Evolutionary conservation across 495 filamentous ascomycete genomes (phyloP).

Genomic region (Sordaria brevicollis): DNA sequence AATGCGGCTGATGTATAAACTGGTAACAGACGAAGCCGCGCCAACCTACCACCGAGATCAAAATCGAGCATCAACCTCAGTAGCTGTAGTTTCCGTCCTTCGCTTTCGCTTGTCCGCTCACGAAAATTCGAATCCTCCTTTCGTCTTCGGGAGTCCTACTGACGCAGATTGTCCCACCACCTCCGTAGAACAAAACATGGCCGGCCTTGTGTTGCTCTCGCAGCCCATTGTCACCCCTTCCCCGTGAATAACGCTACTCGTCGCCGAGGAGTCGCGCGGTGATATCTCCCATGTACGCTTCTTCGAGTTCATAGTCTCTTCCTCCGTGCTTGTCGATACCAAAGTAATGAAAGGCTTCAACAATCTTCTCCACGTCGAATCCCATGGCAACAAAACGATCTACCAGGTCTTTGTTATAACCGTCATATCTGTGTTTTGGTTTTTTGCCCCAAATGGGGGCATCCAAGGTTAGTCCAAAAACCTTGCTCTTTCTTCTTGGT

Average conservation of each 20-base stretch:
- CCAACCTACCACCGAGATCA: background rate
- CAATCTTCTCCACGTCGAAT: slow-evolving; percentile 81
- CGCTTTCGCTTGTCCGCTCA: background rate
- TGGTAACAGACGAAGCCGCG: background rate
- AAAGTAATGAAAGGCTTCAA: slow-evolving; percentile 71
- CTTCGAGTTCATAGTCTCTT: slow-evolving; percentile 73
- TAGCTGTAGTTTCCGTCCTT: background rate
- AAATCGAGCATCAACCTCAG: background rate
- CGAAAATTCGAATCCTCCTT: background rate
- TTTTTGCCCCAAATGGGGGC: background rate
- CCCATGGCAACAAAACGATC: slow-evolving; percentile 91
- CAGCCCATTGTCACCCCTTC: background rate
- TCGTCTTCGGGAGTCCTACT: background rate
- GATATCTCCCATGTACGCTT: slow-evolving; percentile 81
- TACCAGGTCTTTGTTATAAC: slow-evolving; percentile 78
- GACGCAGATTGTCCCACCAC: background rate
- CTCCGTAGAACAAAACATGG: background rate
- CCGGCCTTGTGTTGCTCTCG: background rate
- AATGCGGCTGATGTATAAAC: background rate
- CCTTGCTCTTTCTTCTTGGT: background rate
- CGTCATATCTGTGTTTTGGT: slow-evolving; percentile 55
- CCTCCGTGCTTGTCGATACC: slow-evolving; percentile 70
- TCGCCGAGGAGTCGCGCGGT: slow-evolving; percentile 78
- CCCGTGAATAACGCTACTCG: slow-evolving; percentile 24
- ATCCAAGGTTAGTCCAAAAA: background rate